A percentile compares a stretch with the other conserved stretches of the same genome.
phyloP scores from a whole-genome alignment of 1,284 basidiomycete species.

The Ceratobasidium sp. region DNA sequence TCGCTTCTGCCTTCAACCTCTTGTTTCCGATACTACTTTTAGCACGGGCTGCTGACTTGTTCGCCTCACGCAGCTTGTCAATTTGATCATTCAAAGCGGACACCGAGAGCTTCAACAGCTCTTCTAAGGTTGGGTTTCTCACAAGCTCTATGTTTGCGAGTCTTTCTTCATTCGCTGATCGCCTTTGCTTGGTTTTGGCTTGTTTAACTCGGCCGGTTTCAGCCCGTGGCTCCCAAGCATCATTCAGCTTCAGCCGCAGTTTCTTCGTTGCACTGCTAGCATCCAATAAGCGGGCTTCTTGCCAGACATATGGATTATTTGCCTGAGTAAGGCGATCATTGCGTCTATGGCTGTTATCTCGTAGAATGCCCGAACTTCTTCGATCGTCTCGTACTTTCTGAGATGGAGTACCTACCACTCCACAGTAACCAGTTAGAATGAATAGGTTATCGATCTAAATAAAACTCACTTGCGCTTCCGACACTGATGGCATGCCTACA shows the following conservation, averaged over 20 bases:
- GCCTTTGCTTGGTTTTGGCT: background rate
- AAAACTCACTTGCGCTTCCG: constrained; percentile 33
- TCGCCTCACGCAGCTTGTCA: constrained; percentile 23
- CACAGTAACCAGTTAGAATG: background rate
- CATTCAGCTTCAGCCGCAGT: background rate
- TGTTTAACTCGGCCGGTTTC: background rate
- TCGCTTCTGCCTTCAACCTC: background rate
- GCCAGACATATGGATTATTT: background rate
- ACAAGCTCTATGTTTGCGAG: background rate
- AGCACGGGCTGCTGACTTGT: background rate
- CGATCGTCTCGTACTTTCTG: too few relatives aligned
- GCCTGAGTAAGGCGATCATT: too few relatives aligned
- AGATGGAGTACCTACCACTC: constrained; percentile 40
- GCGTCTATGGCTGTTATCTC: too few relatives aligned
- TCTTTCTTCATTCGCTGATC: background rate
- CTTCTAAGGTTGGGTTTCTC: background rate
- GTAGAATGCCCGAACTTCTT: too few relatives aligned
- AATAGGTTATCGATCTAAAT: background rate
- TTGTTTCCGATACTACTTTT: constrained; percentile 12
- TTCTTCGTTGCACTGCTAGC: constrained; percentile 7
- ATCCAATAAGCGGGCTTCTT: constrained; percentile 15
- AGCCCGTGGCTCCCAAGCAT: background rate
- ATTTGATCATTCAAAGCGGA: constrained; percentile 6
- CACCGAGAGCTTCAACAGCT: constrained; percentile 20
- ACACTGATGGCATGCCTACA: constrained; percentile 34